phyloP scores from a whole-genome alignment of 495 filamentous ascomycete genomes.

The Aspergillus nanangensis region DNA sequence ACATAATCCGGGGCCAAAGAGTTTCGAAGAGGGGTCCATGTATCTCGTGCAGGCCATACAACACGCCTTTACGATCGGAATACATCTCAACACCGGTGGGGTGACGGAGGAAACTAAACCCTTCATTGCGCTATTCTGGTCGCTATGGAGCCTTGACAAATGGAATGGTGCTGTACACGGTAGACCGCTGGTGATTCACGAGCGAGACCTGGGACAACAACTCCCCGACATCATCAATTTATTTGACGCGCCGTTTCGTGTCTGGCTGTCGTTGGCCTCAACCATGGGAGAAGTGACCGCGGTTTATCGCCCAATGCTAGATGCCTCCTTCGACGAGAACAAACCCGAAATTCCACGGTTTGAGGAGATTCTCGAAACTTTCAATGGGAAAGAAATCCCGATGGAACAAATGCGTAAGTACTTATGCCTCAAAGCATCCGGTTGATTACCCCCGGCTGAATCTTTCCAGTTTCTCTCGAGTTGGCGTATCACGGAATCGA shows the following conservation, averaged over 20 bases:
- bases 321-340: constrained; percentile 26
- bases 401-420: constrained; percentile 11
- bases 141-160: constrained; percentile 58
- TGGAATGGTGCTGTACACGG: constrained; percentile 54
- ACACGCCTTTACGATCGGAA: constrained; percentile 55
- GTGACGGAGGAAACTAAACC: constrained; percentile 21
- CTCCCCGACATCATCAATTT: constrained; percentile 15
- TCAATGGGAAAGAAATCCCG: constrained; percentile 7
- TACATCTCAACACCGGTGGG: constrained; percentile 42
- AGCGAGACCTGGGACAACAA: constrained; percentile 46
- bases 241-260: constrained; percentile 28
- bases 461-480: constrained; percentile 11
- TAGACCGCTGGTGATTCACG: constrained; percentile 57
- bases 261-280: constrained; percentile 40
- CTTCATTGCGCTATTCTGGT: constrained; percentile 49
- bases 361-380: constrained; percentile 45
- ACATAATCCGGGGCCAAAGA: constrained; percentile 25
- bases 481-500: constrained; percentile 17
- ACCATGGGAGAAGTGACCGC: constrained; percentile 55
- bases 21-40: constrained; percentile 30
- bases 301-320: constrained; percentile 49
- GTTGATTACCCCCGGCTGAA: constrained; percentile 1
- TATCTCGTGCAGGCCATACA: constrained; percentile 36
- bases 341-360: constrained; percentile 52
- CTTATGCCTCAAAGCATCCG: background rate